Base-by-base conservation (phyloP, 2,329 filamentous ascomycete species). In the Penicillium sp. region DNA sequence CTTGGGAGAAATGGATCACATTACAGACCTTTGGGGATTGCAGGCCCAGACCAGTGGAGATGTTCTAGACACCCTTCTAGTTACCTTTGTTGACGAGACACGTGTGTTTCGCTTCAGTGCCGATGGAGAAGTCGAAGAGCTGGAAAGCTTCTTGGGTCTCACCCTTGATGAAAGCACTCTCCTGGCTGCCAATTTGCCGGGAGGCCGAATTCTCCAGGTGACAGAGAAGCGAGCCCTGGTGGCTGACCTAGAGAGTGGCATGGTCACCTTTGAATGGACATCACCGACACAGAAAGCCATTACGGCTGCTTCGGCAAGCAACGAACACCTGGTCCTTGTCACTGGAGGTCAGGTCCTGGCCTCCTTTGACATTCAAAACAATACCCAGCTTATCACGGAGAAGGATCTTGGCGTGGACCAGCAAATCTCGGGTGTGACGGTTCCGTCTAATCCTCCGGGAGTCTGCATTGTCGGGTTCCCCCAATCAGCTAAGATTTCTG, bases 381-480 rank as follows among this genome's bases (percentile, higher is more conserved):
- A 85, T 29, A 74, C 95, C 6, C 75, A 79, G 22, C 75, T 85
- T 22, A 76, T 83, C 4, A 79, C 80, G 5, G 76, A 84, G 56
- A 87, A 88, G 67, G 78, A 84, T 5, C 83, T 90, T 49, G 79
- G 81, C 1, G 76, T 82, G 15, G 80, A 85, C 31, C 89, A 91
- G 60, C 91, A 97, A 70, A 84, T 97, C 31, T 90, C 94, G 2
- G 96, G 92, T 65, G 80, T 97, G 9, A 86, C 93, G 45, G 82
- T 94, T 1, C 86, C 92, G 0, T 78, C 83, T 3, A 79, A 83
- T 33, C 77, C 87, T 14, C 77, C 81, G 4, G 79, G 84, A 47
- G 77, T 91, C 29, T 93, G 89, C 53, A 87, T 96, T 26, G 82
- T 94, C 15, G 92, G 92, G 1, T 94, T 95, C 74, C 97, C 93